Evolutionary conservation across 2,329 filamentous ascomycete species (phyloP), one percentile per base, ranked within the genome.

Genomic region (Botryosphaeria dothidea): DNA sequence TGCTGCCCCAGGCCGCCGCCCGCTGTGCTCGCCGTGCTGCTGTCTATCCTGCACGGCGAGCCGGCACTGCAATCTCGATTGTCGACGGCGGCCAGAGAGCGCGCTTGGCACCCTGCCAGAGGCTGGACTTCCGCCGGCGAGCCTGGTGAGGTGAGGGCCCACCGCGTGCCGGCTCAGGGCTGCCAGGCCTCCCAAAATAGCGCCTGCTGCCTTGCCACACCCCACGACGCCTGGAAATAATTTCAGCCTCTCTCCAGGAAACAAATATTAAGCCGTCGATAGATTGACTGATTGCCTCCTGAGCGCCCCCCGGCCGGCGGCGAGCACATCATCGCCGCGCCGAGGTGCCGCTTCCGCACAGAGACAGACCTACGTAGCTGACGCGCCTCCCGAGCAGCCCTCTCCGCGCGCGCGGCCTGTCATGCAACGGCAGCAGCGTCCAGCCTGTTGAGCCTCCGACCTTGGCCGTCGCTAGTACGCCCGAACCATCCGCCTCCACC

Each of bases 121-220:
- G 27, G 49, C 49, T 29, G 49, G 49, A 36, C 29, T 17, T 17
- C 49, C 17, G 46, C 46, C 23, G 46, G n/a, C 43, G 43, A 17
- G 27, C 49, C 29, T 36, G 25, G 11, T 15, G 25, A 31, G 46
- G 25, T n/a, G n/a, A n/a, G n/a, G 46, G 27, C 52, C 31, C 31
- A 38, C 52, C 36, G 31, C 36, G 17, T 38, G 38, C 54, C 36
- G 15, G 52, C 45, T 19, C 45, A 13, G 19, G 19, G 23, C 46
- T 38, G 51, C 54, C 54, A 58, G 56, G 56, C 56, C 38, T 60
- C 56, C 56, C 56, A 60, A 48, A 60, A 60, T 60, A 60, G 56
- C 56, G 56, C 54, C 36, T 34, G 31, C 31, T 6, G 31, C 31
- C 38, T 46, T 60, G 56, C 56, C 56, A 58, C 54, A 29, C 54